Base-by-base conservation (phyloP, 2,329 filamentous ascomycete species). In the Cryphonectria carpinicola region DNA sequence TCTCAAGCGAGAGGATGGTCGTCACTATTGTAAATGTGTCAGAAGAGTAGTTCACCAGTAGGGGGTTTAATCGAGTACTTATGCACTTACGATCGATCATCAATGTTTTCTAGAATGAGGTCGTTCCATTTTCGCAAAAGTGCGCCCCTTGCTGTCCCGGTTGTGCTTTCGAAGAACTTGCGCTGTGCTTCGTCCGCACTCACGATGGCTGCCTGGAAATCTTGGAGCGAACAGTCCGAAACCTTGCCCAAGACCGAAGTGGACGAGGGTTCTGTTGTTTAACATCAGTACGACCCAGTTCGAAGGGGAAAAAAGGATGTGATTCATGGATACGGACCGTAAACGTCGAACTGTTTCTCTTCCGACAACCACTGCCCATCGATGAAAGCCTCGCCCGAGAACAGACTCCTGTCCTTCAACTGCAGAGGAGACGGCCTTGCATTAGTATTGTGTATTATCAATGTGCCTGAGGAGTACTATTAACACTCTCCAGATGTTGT, bases 1-100 rank as follows among this genome's bases (percentile, higher is more conserved):
- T 92, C 80, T 92, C 90, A 85, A 89, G 90, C 41, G 88, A 91
- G 73, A 92, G 90, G 68, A 92, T 80, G 62, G 85, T 90, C 0
- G 89, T 71, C 13, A 74, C 60, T 43, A 64, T 19, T 28, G 19
- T 67, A 90, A 13, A 13, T 46, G 17, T 22, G 19, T 46, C 3
- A 46, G 43, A 22, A 46, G 7, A 3, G 43, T 32, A 46, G 2
- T 19, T 46, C 5, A 19, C 19, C 17, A 3, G 32, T 3, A 13
- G 17, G 17, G 13, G 1, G 17, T 1, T 17, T 3, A 32, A 32
- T 6, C 17, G 7, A 22, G 4, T 46, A 22, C 2, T 11, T 46
- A 46, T 39, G 37, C 11, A 46, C 46, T 52, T 52, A 52, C 46
- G 46, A n/a, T 52, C 46, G 46, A n/a, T 52, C 46, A n/a, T 52